These are phyloP conservation scores for Loxodes magnus DNA, from an alignment of 73 alveolate genomes.

Conservation along the genomic window DNA sequence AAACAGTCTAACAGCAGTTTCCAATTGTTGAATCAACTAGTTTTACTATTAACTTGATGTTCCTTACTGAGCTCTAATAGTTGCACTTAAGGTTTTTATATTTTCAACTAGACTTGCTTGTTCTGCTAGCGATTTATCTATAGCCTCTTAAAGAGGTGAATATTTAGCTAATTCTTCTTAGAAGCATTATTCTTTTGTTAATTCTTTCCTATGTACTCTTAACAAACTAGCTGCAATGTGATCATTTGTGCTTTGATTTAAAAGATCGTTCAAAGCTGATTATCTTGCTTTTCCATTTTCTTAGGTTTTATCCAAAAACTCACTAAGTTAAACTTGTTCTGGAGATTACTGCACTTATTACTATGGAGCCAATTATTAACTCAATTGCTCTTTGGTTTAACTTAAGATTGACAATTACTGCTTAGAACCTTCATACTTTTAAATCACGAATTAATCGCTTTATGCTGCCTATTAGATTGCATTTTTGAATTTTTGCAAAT, in stretches of 20 bases:
- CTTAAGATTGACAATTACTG: too few relatives aligned
- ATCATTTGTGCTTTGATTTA: not conserved
- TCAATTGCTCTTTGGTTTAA: too few relatives aligned
- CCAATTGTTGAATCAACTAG: not conserved
- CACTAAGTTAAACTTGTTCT: not conserved
- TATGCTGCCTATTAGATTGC: too few relatives aligned
- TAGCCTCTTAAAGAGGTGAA: not conserved
- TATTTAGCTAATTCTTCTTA: conserved; percentile 3
- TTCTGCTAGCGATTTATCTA: not conserved
- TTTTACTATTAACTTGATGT: not conserved
- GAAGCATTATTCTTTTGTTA: conserved; percentile 6
- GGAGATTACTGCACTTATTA: not conserved
- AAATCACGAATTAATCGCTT: too few relatives aligned
- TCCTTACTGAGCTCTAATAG: not conserved
- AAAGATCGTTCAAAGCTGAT: not conserved
- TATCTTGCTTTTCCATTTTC: not conserved
- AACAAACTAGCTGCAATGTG: not conserved
- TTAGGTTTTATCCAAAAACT: not conserved
- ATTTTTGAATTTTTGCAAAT: too few relatives aligned
- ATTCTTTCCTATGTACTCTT: not conserved
- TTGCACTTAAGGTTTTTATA: not conserved
- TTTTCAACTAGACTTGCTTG: not conserved
- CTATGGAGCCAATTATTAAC: too few relatives aligned
- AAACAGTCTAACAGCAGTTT: conserved; percentile 8
- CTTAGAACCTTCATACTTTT: too few relatives aligned